Evolutionary conservation across 306 rosid genomes (phyloP), one percentile per base, ranked within the genome.

Genomic region (Gastrolobium bilobum): DNA sequence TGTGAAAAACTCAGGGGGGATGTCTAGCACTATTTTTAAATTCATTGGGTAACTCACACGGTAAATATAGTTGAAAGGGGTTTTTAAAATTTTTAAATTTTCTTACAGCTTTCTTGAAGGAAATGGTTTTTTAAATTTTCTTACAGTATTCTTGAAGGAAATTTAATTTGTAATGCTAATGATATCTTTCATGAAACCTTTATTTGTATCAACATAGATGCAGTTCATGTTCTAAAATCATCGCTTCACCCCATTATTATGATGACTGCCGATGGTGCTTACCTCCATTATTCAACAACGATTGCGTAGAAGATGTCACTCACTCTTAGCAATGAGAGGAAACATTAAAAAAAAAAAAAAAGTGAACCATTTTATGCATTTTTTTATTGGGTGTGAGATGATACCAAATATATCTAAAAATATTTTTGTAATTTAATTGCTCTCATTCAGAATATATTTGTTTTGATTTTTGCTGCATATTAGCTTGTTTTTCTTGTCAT

Each of bases 391-490:
- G 54, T 29, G 34, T 40, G 31, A 48, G 40, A 62, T 20, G 72
- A 35, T 63, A 59, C n/a, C 35, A 10, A 10, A 7, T 75, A 14
- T 5, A 35, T 15, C n/a, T 10, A 5, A 44, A 14, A 33, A 31
- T 46, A 5, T 51, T 26, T 47, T 38, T 47, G 35, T 11, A 43
- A 7, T 14, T 46, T 33, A 51, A 38, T 48, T 5, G 30, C 7
- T 30, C 43, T 60, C 20, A 35, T 63, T 63, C 13, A 66, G 30
- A 69, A 46, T 11, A 39, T 15, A 46, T 3, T 50, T 66, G 65
- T 66, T 47, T 64, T 60, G 71, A 33, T 37, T 64, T 73, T 42
- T 29, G 29, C 31, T 79, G 52, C 66, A 56, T 39, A 57, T 58
- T 65, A 20, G 46, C 11, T 60, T 46, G 26, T n/a, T 37, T 65